phyloP scores from a whole-genome alignment of 139 green algal species.

The Haematococcus lacustris region DNA sequence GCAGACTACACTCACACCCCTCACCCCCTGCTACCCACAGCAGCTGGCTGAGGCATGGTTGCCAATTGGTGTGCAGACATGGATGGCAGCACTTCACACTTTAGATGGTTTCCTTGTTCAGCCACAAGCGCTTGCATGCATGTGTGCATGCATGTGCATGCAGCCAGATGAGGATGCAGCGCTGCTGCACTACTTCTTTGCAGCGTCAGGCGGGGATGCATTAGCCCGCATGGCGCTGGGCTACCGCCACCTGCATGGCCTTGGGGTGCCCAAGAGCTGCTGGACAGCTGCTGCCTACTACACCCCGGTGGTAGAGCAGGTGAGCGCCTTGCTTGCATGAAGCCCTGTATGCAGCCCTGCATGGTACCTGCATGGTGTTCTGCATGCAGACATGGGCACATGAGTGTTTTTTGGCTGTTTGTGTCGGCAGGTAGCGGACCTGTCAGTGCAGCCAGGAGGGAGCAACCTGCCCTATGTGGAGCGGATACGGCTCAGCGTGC shows the following conservation, averaged over 20 bases:
- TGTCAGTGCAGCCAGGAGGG: neutral
- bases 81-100: neutral
- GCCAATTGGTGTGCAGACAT: neutral
- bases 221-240: conserved; percentile 67
- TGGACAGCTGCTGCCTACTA: conserved; percentile 80
- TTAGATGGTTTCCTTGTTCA: neutral
- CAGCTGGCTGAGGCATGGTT: neutral
- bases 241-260: conserved; percentile 70
- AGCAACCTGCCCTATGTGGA: conserved; percentile 35
- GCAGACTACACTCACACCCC: too few species aligned
- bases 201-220: conserved; percentile 54
- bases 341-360: too few species aligned
- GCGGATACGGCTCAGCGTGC: conserved; percentile 43
- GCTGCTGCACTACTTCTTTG: conserved; percentile 78
- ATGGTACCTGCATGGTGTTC: too few species aligned
- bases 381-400: too few species aligned
- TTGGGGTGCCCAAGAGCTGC: conserved; percentile 73
- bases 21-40: too few species aligned
- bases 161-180: conserved; percentile 48
- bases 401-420: too few species aligned
- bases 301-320: conserved; percentile 59
- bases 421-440: conserved; percentile 20
- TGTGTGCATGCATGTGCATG: neutral
- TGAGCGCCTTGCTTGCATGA: too few species aligned
- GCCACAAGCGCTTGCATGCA: neutral